Percentiles rank a stretch among this genome's conserved stretches.
These are phyloP conservation scores for Pythium rhizo-oryzae DNA, from an alignment of 352 stramenopile species.

Conservation along the genomic window DNA sequence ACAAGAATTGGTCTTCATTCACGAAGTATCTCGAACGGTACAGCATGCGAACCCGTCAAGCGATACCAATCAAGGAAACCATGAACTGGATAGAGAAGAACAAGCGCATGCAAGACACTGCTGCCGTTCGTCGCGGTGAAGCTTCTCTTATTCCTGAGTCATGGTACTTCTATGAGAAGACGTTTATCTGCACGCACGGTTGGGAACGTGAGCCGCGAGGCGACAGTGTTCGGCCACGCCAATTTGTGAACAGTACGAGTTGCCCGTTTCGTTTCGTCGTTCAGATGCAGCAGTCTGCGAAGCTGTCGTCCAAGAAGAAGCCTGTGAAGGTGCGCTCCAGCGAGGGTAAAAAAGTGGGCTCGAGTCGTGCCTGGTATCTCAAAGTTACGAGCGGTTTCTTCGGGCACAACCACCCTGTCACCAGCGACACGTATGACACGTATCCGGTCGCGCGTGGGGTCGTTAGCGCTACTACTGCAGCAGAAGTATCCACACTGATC, in stretches of 20 bases:
- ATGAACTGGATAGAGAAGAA: conserved; percentile 1
- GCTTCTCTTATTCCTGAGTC: background rate
- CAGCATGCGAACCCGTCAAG: background rate
- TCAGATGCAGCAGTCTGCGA: background rate
- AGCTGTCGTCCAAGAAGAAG: background rate
- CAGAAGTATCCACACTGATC: background rate
- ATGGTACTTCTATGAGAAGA: background rate
- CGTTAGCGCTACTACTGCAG: background rate
- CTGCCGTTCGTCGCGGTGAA: background rate
- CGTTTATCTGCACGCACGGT: conserved; percentile 3
- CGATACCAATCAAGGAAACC: background rate
- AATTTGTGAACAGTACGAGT: background rate
- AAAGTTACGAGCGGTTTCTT: background rate
- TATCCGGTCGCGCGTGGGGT: background rate
- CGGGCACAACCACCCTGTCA: conserved; percentile 6
- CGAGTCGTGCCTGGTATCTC: background rate
- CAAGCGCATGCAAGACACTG: background rate
- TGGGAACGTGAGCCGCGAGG: background rate
- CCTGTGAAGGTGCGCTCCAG: too few relatives aligned
- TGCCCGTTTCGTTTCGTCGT: conserved; percentile 9
- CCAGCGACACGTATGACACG: background rate
- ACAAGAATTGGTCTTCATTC: background rate
- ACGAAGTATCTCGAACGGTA: background rate
- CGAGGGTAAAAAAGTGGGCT: background rate
- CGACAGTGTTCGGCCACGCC: background rate